Evolutionary conservation across 1,284 basidiomycete species (phyloP).

Genomic region (Cystobasidium sp.): DNA sequence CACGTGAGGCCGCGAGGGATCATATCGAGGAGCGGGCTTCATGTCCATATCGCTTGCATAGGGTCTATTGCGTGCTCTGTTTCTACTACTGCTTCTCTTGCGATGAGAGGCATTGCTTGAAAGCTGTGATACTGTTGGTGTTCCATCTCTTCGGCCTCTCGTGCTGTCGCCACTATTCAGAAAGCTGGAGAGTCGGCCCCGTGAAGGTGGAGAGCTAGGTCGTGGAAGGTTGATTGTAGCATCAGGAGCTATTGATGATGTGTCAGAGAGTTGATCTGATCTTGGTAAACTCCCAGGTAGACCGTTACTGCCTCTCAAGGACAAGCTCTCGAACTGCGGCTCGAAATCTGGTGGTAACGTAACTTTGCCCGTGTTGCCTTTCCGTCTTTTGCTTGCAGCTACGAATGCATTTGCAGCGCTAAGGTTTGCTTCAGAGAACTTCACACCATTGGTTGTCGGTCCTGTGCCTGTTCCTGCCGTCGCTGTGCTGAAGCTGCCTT

Average conservation of each 20-base stretch:
- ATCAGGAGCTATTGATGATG: background rate
- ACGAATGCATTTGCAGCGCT: conserved; percentile 1
- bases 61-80: background rate
- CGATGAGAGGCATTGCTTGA: background rate
- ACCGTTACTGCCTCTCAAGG: background rate
- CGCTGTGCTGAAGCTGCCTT: too few species aligned
- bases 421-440: conserved; percentile 12
- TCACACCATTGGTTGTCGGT: background rate
- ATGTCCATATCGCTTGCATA: conserved; percentile 14
- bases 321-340: conserved; percentile 21
- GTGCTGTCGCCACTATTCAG: background rate
- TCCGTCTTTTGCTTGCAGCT: conserved; percentile 9
- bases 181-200: background rate
- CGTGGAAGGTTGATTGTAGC: too few species aligned
- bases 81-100: conserved; percentile 28
- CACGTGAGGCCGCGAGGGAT: conserved; percentile 35
- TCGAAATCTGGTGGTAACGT: conserved; percentile 13
- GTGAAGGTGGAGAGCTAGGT: background rate
- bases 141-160: background rate
- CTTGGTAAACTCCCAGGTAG: background rate
- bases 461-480: background rate
- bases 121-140: background rate
- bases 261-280: background rate
- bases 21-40: conserved; percentile 27
- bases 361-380: conserved; percentile 24